Base-by-base conservation (phyloP, 345 rosid genomes). In the Salix brachista region DNA sequence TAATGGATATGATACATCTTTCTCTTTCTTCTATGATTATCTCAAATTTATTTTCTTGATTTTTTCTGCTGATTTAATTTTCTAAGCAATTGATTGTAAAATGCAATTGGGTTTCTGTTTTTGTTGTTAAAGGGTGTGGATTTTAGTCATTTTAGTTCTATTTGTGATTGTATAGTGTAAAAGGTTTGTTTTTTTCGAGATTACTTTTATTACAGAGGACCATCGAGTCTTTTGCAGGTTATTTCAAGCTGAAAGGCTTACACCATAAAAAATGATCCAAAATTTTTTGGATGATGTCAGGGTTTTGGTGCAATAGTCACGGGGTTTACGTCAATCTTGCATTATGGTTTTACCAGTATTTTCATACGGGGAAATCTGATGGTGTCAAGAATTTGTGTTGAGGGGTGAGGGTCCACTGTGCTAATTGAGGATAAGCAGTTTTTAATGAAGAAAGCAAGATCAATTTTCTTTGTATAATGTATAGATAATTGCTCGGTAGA, bases 1-100 rank as follows among this genome's bases (percentile, higher is more conserved):
- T 92, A 85, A 72, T 23, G 11, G 42, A 58, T 36, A 19, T 32
- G 16, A 62, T 17, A 5, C 16, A 16, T 56, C 48, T 2, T 21
- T 12, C 25, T 25, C 28, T 58, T 25, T n/a, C 23, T 4, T 58
- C 23, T 58, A 58, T n/a, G 64, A 11, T 58, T 58, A 23, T 25
- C 28, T n/a, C 23, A 21, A 14, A 32, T 71, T 71, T 12, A 8
- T 37, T 36, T 52, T 70, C 30, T 69, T 44, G 4, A 9, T 37
- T 36, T 34, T 21, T 13, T 23, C 16, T 6, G 36, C 46, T 39
- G 25, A 21, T 68, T 37, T 17, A 26, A 42, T 11, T n/a, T 41
- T 14, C 44, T 42, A 23, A 37, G 9, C 14, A 11, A 23, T 37
- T 44, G 46, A 0, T 11, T 8, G 7, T 34, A 58, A 56, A 19